Base-by-base conservation (phyloP, 1,284 basidiomycete species). In the Fomes fomentarius region DNA sequence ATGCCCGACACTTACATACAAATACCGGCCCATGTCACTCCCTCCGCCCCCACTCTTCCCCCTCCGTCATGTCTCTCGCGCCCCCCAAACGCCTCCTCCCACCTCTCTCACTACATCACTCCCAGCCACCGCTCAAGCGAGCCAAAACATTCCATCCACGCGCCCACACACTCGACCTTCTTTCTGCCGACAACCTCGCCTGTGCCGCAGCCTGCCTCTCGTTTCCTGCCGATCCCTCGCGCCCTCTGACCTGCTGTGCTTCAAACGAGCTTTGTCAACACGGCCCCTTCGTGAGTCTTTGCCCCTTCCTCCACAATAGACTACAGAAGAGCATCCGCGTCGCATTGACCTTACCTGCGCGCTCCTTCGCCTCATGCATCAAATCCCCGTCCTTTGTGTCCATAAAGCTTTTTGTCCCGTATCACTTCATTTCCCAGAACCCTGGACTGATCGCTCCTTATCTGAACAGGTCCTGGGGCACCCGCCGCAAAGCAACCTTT, bases 381-480 rank as follows among this genome's bases (percentile, higher is more conserved):
- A 52, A 30, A 30, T n/a, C 38, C 44, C 9, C 43, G 34, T 47
- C 46, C 60, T 58, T 58, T 61, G 52, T 56, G 19, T 46, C 35
- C 11, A 52, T 42, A 45, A 49, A 51, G 43, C 46, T 56, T 46
- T n/a, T 58, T 58, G 54, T 54, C 50, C 34, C 22, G 45, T 26
- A 47, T 47, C 41, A 22, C 19, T 49, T 49, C 55, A 52, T 57
- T 21, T 50, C 26, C 60, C 59, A 37, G 38, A 50, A 24, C 30
- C 10, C 43, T 50, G 61, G 61, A 49, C 56, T 63, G 56, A 63
- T 63, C 58, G 44, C 31, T 37, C 61, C 52, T 43, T 53, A 60
- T 63, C 37, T 28, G 44, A 17, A 50, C 58, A 63, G 61, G 38
- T 56, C 51, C 54, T 51, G 45, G 44, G 35, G 43, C 42, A 24